A percentile compares a stretch with the other conserved stretches of the same genome.
Conservation (phyloP, 768 basidiomycete species). For the Mycena pura region DNA sequence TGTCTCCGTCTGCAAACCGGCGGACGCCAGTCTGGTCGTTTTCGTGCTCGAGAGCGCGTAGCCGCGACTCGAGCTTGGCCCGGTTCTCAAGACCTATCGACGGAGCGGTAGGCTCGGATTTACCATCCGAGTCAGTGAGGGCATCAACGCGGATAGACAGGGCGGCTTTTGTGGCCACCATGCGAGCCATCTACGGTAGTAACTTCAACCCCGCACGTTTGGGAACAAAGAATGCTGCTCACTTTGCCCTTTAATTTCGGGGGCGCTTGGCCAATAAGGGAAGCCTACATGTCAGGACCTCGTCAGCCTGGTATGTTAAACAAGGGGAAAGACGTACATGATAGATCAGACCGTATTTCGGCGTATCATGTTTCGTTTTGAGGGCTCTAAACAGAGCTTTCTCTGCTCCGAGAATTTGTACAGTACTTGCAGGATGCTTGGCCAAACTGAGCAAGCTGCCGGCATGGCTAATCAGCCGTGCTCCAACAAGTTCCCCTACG, state of each 20-base stretch:
- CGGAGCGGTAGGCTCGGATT: slow-evolving; percentile 81
- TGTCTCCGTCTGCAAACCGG: slow-evolving; percentile 63
- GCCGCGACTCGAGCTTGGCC: slow-evolving; percentile 91
- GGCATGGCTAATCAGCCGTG: slow-evolving; percentile 92
- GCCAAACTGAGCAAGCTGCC: slow-evolving; percentile 93
- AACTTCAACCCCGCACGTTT: not conserved
- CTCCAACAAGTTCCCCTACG: slow-evolving; percentile 92
- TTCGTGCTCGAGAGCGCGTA: slow-evolving; percentile 88
- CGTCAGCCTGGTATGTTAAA: slow-evolving; percentile 5
- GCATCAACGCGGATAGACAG: slow-evolving; percentile 98
- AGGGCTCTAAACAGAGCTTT: slow-evolving; percentile 97
- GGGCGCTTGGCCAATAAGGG: slow-evolving; percentile 95
- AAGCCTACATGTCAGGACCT: slow-evolving; percentile 67
- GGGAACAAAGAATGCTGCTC: slow-evolving; percentile 20
- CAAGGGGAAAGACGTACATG: slow-evolving; percentile 65
- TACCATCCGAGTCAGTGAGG: slow-evolving; percentile 89
- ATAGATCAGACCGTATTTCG: slow-evolving; percentile 99
- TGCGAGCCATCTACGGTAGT: slow-evolving; percentile 86
- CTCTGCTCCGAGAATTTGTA: slow-evolving; percentile 98
- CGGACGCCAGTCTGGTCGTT: slow-evolving; percentile 76
- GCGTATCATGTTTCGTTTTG: slow-evolving; percentile 99
- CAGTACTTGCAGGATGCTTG: slow-evolving; percentile 98
- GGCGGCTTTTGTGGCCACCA: slow-evolving; percentile 98
- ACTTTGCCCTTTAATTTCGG: slow-evolving; percentile 98
- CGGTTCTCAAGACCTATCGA: slow-evolving; percentile 94